These are phyloP conservation scores for Leccinum barrowsii DNA, from an alignment of 768 basidiomycete species.

Conservation along the genomic window DNA sequence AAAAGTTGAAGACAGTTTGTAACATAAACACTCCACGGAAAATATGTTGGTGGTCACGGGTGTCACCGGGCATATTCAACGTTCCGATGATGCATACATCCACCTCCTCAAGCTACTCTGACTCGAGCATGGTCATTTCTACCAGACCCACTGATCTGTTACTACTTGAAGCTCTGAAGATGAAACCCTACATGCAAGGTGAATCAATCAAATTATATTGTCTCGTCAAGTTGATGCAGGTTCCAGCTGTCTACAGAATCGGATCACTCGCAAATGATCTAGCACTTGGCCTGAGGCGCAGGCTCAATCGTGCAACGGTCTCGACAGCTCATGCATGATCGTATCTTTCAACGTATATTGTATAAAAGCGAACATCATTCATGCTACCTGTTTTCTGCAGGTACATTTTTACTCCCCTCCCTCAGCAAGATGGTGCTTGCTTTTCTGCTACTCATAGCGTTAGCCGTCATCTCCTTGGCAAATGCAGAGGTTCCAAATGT, in stretches of 20 bases:
- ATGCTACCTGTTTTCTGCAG: background rate
- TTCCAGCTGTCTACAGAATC: background rate
- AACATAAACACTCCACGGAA: background rate
- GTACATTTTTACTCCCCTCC: background rate
- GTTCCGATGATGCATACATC: background rate
- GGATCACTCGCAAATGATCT: background rate
- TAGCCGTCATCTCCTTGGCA: constrained; percentile 11
- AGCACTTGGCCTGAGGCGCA: background rate
- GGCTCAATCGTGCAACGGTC: background rate
- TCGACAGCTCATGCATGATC: background rate
- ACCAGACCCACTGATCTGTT: background rate
- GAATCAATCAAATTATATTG: background rate
- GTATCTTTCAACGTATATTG: background rate
- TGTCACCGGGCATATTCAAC: background rate
- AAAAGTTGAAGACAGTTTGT: background rate
- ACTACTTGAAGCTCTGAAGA: background rate
- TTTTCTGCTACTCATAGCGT: constrained; percentile 3
- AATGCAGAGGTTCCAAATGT: constrained; percentile 20
- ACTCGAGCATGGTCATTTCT: background rate
- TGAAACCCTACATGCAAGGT: background rate
- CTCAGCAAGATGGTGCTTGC: constrained; percentile 11
- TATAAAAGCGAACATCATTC: background rate
- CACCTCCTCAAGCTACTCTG: background rate
- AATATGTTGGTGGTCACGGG: background rate
- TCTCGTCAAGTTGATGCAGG: background rate